Conservation (phyloP, 164 flowering plant genomes). For the Magnolia changhungtana region DNA sequence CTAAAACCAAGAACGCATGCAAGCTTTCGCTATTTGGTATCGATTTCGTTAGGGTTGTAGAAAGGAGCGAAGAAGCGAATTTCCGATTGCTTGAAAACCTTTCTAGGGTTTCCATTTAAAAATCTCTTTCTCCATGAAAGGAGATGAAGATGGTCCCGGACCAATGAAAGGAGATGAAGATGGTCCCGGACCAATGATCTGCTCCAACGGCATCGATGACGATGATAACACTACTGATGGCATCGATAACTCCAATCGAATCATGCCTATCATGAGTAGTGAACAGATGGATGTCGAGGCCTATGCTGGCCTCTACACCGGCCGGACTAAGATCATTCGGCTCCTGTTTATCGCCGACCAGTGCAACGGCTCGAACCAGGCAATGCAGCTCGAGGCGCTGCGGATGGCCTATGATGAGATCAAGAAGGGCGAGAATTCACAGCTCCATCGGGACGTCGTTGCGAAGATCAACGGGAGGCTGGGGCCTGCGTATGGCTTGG, state of each 20-base stretch:
- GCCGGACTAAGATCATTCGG: constrained; percentile 73
- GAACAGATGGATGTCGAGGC: constrained; percentile 89
- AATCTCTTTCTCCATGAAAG: constrained; percentile 38
- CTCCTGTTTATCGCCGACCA: constrained; percentile 79
- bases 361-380: constrained; percentile 34
- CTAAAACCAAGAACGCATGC: no score
- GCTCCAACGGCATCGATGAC: constrained; percentile 47
- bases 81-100: background rate
- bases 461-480: constrained; percentile 71
- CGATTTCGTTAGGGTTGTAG: background rate
- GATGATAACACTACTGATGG: constrained; percentile 21
- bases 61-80: background rate
- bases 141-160: constrained; percentile 41
- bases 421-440: constrained; percentile 86
- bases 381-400: constrained; percentile 76
- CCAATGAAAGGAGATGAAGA: constrained; percentile 54
- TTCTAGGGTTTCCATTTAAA: background rate
- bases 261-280: constrained; percentile 54
- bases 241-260: constrained; percentile 9
- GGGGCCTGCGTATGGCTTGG: constrained; percentile 57
- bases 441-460: constrained; percentile 64
- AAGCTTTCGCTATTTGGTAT: no score
- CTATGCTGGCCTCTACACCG: constrained; percentile 69
- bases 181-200: constrained; percentile 33
- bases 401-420: constrained; percentile 90